Conservation (phyloP, 176 grass and related monocot genomes). For the Elaeis guineensis region DNA sequence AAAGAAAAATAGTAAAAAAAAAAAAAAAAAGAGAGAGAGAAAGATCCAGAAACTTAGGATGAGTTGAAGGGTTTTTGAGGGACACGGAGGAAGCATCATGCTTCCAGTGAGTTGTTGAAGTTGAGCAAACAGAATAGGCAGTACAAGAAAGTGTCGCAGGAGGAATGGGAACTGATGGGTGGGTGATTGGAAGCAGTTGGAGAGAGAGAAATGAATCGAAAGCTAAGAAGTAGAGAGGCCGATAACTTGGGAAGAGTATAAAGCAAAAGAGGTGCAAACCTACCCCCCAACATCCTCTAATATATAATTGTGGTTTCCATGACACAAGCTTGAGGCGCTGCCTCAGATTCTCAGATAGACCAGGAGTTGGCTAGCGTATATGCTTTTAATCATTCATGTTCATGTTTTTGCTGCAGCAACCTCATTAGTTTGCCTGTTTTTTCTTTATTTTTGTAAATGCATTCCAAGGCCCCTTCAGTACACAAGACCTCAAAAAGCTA, state of each 20-base stretch:
- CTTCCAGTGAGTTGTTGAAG: too few relatives aligned
- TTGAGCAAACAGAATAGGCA: constrained; percentile 15
- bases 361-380: too few relatives aligned
- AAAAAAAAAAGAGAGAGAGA: constrained; percentile 11
- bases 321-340: too few relatives aligned
- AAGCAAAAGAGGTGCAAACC: constrained; percentile 68
- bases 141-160: constrained; percentile 46
- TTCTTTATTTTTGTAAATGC: too few relatives aligned
- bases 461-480: too few relatives aligned
- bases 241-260: constrained; percentile 59
- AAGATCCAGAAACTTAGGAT: constrained; percentile 46
- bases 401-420: too few relatives aligned
- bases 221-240: constrained; percentile 52
- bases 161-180: constrained; percentile 80
- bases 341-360: too few relatives aligned
- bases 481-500: too few relatives aligned
- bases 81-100: constrained; percentile 25
- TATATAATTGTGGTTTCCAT: too few relatives aligned
- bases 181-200: constrained; percentile 45
- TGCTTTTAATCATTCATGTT: too few relatives aligned
- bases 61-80: constrained; percentile 27
- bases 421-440: too few relatives aligned
- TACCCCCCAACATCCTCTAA: too few relatives aligned
- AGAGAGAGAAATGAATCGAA: constrained; percentile 39
- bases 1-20: constrained; percentile 69